Conservation (phyloP, 345 rosid genomes). For the Eutrema japonicum region DNA sequence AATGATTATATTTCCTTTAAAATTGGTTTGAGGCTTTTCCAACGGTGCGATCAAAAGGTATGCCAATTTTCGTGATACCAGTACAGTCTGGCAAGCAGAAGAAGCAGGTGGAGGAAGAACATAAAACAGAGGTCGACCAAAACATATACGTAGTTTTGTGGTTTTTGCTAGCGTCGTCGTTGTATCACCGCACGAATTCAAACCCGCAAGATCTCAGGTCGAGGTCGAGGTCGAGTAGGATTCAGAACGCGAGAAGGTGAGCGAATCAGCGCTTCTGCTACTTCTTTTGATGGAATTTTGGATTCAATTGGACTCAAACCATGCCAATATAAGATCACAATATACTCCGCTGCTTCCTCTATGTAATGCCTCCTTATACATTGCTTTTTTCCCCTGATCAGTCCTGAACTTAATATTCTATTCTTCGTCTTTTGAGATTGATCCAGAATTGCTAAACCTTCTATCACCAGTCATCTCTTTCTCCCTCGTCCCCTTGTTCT, state of each 20-base stretch:
- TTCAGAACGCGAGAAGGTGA: conserved; percentile 30
- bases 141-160: background rate
- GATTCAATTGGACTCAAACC: conserved; percentile 61
- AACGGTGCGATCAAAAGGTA: too few species aligned
- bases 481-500: conserved; percentile 49
- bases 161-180: background rate
- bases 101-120: background rate
- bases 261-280: conserved; percentile 33
- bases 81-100: too few species aligned
- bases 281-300: conserved; percentile 44
- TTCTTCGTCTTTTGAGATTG: conserved; percentile 17
- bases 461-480: conserved; percentile 58
- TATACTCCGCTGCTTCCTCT: conserved; percentile 49
- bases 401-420: background rate
- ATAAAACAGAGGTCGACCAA: background rate
- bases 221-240: conserved; percentile 25
- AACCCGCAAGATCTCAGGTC: background rate
- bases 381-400: conserved; percentile 24
- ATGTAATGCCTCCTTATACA: conserved; percentile 61
- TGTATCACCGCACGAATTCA: too few species aligned
- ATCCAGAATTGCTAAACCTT: conserved; percentile 39
- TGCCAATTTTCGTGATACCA: too few species aligned
- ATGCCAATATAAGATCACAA: conserved; percentile 50
- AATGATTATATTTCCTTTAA: too few species aligned
- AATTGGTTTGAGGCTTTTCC: too few species aligned